Base-by-base conservation (phyloP, 2,329 filamentous ascomycete genomes). In the Penicillium sp. region DNA sequence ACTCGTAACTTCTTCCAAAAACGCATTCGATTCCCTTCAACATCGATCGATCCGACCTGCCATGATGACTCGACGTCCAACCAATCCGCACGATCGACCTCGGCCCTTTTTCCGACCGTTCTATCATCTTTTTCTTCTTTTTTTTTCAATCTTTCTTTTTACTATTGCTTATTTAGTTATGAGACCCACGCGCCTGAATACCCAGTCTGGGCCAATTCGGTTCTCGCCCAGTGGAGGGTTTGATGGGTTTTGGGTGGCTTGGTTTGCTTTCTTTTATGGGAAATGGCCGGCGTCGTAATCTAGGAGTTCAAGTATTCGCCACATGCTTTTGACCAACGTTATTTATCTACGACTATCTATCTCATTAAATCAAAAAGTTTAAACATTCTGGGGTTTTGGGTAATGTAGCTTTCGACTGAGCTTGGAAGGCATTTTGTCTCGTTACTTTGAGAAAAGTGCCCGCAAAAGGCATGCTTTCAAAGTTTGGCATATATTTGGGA, bases 1-100 rank as follows among this genome's bases (percentile, higher is more conserved):
- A 77, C 57, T 65, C 67, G 33, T 75, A 66, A 67, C 59, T 38
- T 16, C 25, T 29, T 39, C 25, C 25, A 40, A 57, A 31, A 54
- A 23, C 11, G 10, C 29, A 36, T 45, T 16, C 33, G 19, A 40
- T 31, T 27, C 19, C 47, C 25, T 38, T 49, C 31, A 6, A 33
- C 11, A 13, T 33, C 34, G 38, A 53, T 43, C 52, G 46, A 50
- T 44, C 16, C 55, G 50, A 60, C 21, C 38, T 38, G 31, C 44
- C 39, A 25, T 55, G 52, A 40, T 44, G 36, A 13, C 40, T 34
- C 40, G 40, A 59, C 25, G n/a, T 11, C 47, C n/a, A 48, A 11
- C 44, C 36, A 34, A 52, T 38, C 25, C 54, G 23, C 34, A 13
- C 51, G 47, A 55, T 48, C 55, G 51, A 59, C 19, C 34, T 49